Evolutionary conservation across 352 stramenopile species (phyloP).

Genomic region (Sclerospora graminicola): DNA sequence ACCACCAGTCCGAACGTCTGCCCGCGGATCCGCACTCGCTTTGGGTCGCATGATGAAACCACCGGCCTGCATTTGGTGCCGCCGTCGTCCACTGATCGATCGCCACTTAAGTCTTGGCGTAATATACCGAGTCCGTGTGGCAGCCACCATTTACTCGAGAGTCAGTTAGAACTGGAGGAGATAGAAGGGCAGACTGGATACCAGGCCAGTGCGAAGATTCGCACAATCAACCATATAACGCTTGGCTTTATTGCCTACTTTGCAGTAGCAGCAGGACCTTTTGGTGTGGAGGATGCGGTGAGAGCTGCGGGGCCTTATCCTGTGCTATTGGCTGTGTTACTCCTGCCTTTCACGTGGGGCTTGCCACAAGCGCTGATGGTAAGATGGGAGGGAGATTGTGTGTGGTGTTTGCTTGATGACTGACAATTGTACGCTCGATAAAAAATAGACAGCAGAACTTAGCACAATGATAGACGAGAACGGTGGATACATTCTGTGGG

Average conservation of each 20-base stretch:
- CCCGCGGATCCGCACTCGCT: constrained; percentile 41
- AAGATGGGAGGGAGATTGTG: background rate
- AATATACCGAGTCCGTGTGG: constrained; percentile 47
- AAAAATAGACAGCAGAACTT: constrained; percentile 53
- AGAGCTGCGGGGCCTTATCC: constrained; percentile 57
- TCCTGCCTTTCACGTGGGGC: constrained; percentile 76
- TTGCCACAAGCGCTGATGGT: constrained; percentile 79
- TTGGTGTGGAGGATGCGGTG: constrained; percentile 73
- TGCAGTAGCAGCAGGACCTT: constrained; percentile 63
- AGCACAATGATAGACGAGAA: constrained; percentile 83
- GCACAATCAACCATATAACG: constrained; percentile 75
- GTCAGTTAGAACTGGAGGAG: constrained; percentile 31
- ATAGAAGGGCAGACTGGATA: constrained; percentile 20
- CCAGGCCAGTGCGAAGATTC: constrained; percentile 25
- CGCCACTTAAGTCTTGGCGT: constrained; percentile 63
- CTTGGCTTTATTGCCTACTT: constrained; percentile 83
- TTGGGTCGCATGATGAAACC: constrained; percentile 51
- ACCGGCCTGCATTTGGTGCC: constrained; percentile 46
- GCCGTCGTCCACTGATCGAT: constrained; percentile 63
- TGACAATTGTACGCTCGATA: background rate
- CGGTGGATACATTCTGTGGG: constrained; percentile 79
- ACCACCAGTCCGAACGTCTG: constrained; percentile 4
- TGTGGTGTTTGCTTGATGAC: background rate
- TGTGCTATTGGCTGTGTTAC: constrained; percentile 56
- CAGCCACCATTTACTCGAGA: constrained; percentile 39